phyloP scores from a whole-genome alignment of 2,329 filamentous ascomycete species.

The Cladosporium sp. region DNA sequence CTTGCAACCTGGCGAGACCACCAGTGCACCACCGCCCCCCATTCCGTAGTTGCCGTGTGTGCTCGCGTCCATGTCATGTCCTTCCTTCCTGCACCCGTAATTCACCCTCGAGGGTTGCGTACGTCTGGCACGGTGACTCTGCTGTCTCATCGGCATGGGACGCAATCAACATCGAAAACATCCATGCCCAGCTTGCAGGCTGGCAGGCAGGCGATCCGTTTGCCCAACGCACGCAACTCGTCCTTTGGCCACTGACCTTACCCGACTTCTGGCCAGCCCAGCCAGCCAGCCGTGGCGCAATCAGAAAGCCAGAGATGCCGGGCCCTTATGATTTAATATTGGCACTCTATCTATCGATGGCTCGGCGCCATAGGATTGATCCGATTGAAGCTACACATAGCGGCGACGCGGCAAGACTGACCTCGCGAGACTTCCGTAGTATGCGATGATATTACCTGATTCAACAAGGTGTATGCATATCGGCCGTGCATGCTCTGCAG shows the following conservation, averaged over 20 bases:
- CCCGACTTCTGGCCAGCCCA: slow-evolving; percentile 4
- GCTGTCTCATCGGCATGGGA: slow-evolving; percentile 19
- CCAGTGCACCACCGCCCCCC: not conserved
- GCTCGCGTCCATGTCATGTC: not conserved
- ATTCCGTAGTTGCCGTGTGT: slow-evolving; percentile 16
- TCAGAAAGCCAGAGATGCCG: slow-evolving; percentile 8
- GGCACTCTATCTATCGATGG: slow-evolving; percentile 15
- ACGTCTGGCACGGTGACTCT: slow-evolving; percentile 15
- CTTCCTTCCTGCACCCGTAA: not conserved
- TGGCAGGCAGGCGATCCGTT: not conserved
- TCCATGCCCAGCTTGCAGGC: slow-evolving; percentile 3
- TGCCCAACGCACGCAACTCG: slow-evolving; percentile 10
- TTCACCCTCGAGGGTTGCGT: slow-evolving; percentile 6
- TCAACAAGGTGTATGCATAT: slow-evolving; percentile 13
- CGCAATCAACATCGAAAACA: slow-evolving; percentile 15
- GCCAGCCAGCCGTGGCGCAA: not conserved
- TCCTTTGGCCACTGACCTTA: slow-evolving; percentile 15
- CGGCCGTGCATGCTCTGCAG: slow-evolving; percentile 12
- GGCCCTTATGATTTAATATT: slow-evolving; percentile 6
- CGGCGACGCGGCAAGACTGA: not conserved
- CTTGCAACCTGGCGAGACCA: not conserved
- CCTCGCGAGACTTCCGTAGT: not conserved
- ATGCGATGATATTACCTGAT: slow-evolving; percentile 10
- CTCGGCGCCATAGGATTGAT: slow-evolving; percentile 2
- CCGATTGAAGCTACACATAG: slow-evolving; percentile 8